Conservation (phyloP, 2,329 filamentous ascomycete species). For the Xylariaceae sp. region DNA sequence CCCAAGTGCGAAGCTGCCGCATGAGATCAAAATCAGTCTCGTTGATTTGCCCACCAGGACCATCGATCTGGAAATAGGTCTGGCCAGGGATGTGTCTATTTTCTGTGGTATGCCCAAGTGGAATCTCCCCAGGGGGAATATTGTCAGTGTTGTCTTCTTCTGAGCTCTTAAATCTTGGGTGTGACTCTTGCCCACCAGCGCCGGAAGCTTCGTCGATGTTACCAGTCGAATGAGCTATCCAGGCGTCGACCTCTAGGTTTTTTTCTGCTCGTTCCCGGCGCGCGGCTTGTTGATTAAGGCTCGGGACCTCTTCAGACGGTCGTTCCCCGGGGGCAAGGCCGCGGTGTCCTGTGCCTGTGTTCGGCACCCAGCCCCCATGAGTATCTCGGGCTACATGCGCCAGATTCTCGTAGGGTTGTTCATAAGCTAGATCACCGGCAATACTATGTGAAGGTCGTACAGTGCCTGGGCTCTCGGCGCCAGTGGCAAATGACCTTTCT, state of each 20-base stretch:
- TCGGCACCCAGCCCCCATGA: conserved; percentile 49
- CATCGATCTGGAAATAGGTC: conserved; percentile 53
- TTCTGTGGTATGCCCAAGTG: conserved; percentile 53
- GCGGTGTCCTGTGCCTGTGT: conserved; percentile 47
- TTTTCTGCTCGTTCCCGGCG: conserved; percentile 51
- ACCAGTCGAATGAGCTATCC: conserved; percentile 49
- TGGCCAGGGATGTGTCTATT: conserved; percentile 57
- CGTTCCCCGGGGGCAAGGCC: conserved; percentile 57
- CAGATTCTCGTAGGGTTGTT: conserved; percentile 27
- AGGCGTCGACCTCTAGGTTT: conserved; percentile 57
- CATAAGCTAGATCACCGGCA: conserved; percentile 47
- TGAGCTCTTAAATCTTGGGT: conserved; percentile 15
- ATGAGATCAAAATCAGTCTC: conserved; percentile 58
- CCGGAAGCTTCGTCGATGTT: conserved; percentile 18
- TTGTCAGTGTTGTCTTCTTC: conserved; percentile 41
- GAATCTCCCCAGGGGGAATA: conserved; percentile 50
- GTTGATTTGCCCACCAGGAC: conserved; percentile 48
- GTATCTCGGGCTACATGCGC: conserved; percentile 46
- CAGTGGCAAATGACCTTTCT: conserved; percentile 46
- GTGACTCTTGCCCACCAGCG: conserved; percentile 16
- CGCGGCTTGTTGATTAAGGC: conserved; percentile 55
- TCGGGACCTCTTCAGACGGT: conserved; percentile 50
- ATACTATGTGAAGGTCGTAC: conserved; percentile 43
- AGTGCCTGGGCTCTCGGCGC: conserved; percentile 41
- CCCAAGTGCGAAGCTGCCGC: conserved; percentile 55